A percentile compares a stretch with the other conserved stretches of the same genome.
phyloP scores from a whole-genome alignment of 2,329 filamentous ascomycete genomes.

The Sarocladiaceae sp. region DNA sequence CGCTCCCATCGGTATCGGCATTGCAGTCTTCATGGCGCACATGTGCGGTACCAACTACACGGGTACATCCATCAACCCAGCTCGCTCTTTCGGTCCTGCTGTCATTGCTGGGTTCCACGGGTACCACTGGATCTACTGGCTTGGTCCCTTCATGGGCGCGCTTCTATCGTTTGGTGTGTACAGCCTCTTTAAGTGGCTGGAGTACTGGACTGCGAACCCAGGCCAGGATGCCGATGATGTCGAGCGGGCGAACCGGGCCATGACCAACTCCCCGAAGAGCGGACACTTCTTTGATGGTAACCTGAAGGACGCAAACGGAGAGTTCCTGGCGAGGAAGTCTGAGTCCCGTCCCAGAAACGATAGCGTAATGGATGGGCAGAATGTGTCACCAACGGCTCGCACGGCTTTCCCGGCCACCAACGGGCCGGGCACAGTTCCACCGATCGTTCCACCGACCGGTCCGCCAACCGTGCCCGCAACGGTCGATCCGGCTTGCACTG shows the following conservation, averaged over 20 bases:
- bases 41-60: slow-evolving; percentile 42
- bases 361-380: slow-evolving; percentile 5
- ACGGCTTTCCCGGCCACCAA: not conserved
- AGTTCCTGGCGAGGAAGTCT: not conserved
- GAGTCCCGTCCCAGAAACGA: not conserved
- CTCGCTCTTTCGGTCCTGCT: slow-evolving; percentile 45
- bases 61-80: slow-evolving; percentile 46
- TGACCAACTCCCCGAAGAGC: not conserved
- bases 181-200: slow-evolving; percentile 43
- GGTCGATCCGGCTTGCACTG: not conserved
- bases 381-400: not conserved
- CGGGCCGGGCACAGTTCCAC: too few relatives aligned
- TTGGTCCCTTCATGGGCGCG: slow-evolving; percentile 47
- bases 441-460: too few relatives aligned
- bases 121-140: slow-evolving; percentile 53
- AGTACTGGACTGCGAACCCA: slow-evolving; percentile 47
- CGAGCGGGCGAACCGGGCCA: slow-evolving; percentile 16
- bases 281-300: slow-evolving; percentile 5
- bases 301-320: slow-evolving; percentile 3
- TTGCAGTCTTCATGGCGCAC: slow-evolving; percentile 61
- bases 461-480: too few relatives aligned
- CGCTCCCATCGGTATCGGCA: slow-evolving; percentile 67
- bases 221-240: slow-evolving; percentile 40
- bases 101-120: slow-evolving; percentile 36
- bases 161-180: slow-evolving; percentile 46